These are phyloP conservation scores for Murraya paniculata DNA, from an alignment of 345 rosid genomes.

Conservation along the genomic window DNA sequence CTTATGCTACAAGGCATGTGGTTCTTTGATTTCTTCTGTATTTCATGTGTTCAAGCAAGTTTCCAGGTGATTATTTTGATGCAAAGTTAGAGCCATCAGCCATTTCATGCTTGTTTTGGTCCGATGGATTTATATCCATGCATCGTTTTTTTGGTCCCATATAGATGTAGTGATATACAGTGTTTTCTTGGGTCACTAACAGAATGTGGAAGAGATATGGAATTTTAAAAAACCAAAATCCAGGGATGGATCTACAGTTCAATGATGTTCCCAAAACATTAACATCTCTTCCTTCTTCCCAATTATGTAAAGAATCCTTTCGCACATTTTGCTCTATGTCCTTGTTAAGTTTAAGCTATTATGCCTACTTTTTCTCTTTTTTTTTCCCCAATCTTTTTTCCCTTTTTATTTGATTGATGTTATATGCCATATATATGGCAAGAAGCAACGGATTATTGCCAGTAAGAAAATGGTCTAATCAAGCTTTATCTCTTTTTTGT, in stretches of 20 bases:
- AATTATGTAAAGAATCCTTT: neutral
- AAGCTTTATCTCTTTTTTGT: neutral
- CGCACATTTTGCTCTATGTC: neutral
- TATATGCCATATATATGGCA: neutral
- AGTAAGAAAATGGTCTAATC: neutral
- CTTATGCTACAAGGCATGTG: neutral
- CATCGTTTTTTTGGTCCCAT: constrained; percentile 3
- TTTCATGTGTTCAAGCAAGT: neutral
- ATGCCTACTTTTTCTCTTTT: neutral
- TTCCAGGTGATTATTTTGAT: neutral
- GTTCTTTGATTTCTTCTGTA: neutral
- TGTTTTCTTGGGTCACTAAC: constrained; percentile 3
- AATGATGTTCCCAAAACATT: neutral
- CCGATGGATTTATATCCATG: constrained; percentile 1
- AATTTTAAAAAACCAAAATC: constrained; percentile 2
- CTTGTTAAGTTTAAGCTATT: neutral
- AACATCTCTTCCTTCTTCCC: neutral
- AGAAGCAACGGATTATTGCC: neutral
- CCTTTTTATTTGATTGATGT: neutral
- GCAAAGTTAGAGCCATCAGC: constrained; percentile 15
- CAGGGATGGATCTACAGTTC: neutral
- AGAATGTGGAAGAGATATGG: neutral
- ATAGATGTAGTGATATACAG: neutral
- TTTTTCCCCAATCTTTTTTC: neutral
- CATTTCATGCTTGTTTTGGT: constrained; percentile 15